Percentiles rank a stretch among this genome's conserved stretches.
These are phyloP conservation scores for Simplicillium sp. DNA, from an alignment of 2,329 filamentous ascomycete genomes.

Conservation along the genomic window DNA sequence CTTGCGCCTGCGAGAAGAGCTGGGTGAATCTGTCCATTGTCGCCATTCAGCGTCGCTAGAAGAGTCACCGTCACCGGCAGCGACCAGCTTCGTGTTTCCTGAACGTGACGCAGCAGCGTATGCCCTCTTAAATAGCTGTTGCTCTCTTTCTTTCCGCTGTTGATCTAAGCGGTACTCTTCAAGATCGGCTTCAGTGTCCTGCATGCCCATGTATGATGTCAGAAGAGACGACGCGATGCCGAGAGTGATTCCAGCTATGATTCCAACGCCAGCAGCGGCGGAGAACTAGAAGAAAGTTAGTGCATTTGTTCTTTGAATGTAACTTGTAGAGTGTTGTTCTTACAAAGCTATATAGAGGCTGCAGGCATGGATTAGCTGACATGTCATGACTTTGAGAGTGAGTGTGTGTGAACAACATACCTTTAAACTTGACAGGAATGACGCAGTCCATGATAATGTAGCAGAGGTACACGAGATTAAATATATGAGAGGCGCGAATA, in stretches of 20 bases:
- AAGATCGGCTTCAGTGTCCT: constrained; percentile 13
- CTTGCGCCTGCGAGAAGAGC: constrained; percentile 26
- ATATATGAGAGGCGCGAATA: constrained; percentile 27
- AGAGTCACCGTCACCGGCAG: constrained; percentile 13
- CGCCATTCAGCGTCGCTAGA: constrained; percentile 27
- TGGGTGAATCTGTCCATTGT: constrained; percentile 12
- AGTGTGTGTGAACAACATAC: constrained; percentile 14
- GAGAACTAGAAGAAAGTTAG: constrained; percentile 37
- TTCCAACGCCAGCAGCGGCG: constrained; percentile 58
- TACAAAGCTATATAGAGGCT: constrained; percentile 8
- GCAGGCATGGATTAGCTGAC: background rate
- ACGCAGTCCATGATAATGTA: constrained; percentile 12
- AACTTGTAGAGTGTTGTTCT: background rate
- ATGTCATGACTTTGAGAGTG: constrained; percentile 2
- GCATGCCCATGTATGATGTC: constrained; percentile 38
- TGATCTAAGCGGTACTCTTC: constrained; percentile 1
- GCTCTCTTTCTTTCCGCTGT: constrained; percentile 3
- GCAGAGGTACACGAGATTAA: constrained; percentile 18
- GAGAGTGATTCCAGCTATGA: constrained; percentile 50
- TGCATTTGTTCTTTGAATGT: background rate
- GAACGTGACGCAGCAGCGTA: constrained; percentile 4
- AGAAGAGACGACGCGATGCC: constrained; percentile 46
- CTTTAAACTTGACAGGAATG: constrained; percentile 23
- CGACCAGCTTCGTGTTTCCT: constrained; percentile 8
- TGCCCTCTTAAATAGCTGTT: constrained; percentile 5